Base-by-base conservation (phyloP, 2,329 filamentous ascomycete genomes). In the Alternaria alternata region DNA sequence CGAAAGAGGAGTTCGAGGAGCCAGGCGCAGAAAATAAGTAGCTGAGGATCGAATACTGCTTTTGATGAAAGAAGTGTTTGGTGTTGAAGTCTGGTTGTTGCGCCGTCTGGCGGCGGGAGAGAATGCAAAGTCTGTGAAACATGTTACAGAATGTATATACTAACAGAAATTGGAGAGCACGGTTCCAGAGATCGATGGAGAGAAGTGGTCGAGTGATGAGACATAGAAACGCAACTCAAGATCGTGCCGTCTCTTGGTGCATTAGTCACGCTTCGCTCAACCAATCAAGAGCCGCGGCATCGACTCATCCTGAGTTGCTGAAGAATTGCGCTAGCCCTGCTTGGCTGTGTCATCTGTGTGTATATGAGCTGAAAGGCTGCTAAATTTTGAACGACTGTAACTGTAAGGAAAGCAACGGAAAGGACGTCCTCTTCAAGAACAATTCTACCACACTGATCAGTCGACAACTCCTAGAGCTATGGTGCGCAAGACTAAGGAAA, bases 401-500 rank as follows among this genome's bases (percentile, higher is more conserved):
- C 20, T 20, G 3, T 20, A 20, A 20, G 20, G 20, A 20, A 20
- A 20, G 20, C 20, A 20, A 3, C 20, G 1, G 20, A 20, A 20
- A 20, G 20, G 20, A 41, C 18, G 18, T 22, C 11, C 5, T 32
- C n/a, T 34, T 7, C 44, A 24, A 22, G 2, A 5, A 34, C n/a
- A 3, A 3, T 22, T 22, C 6, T 14, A 20, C 44, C 8, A 22
- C 16, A 16, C n/a, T 12, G 28, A 34, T 7, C 36, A 56, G 18
- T 32, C 14, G 6, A 12, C 41, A n/a, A 20, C 12, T 39, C 11
- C 34, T 16, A 32, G 8, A 51, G 9, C 12, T 30, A 78, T 77
- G 76, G 72, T 76, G 3, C 69, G 71, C 46, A 75, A 67, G 64
- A 61, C 26, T 3, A 78, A 74, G 60, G 72, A 71, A 4, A 52